Percentiles rank a stretch among this genome's conserved stretches.
Conservation (phyloP, 306 rosid species). For the Rosa multiflora region DNA sequence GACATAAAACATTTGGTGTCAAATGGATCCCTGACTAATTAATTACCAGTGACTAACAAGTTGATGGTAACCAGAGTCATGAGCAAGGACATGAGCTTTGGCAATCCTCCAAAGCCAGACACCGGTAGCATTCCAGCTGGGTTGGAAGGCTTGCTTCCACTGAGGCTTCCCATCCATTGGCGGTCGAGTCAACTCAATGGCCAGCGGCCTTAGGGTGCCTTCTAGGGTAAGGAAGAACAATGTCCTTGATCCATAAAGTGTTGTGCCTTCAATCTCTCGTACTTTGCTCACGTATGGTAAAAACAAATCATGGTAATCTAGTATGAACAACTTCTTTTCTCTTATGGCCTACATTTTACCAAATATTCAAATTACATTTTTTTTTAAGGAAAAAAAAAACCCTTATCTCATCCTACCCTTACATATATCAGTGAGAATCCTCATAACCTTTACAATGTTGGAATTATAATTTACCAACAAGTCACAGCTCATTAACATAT, state of each 20-base stretch:
- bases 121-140: slow-evolving; percentile 58
- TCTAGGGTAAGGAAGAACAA: slow-evolving; percentile 55
- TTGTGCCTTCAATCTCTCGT: slow-evolving; percentile 54
- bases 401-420: too few species aligned
- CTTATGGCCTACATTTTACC: slow-evolving; percentile 47
- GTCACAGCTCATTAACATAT: not conserved
- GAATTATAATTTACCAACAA: too few species aligned
- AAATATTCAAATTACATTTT: not conserved
- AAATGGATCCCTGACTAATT: not conserved
- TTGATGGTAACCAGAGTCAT: slow-evolving; percentile 80
- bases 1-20: not conserved
- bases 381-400: too few species aligned
- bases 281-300: slow-evolving; percentile 66
- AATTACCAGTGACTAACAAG: slow-evolving; percentile 81
- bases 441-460: too few species aligned
- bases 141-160: slow-evolving; percentile 62
- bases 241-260: slow-evolving; percentile 78
- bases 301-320: slow-evolving; percentile 78
- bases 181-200: slow-evolving; percentile 77
- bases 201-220: slow-evolving; percentile 58
- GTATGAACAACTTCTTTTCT: slow-evolving; percentile 61
- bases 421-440: too few species aligned
- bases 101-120: slow-evolving; percentile 95
- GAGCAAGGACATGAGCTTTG: slow-evolving; percentile 80
- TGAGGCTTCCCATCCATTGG: slow-evolving; percentile 58